These are phyloP conservation scores for Coffea humblotiana DNA, from an alignment of 305 asterid genomes.

Conservation along the genomic window DNA sequence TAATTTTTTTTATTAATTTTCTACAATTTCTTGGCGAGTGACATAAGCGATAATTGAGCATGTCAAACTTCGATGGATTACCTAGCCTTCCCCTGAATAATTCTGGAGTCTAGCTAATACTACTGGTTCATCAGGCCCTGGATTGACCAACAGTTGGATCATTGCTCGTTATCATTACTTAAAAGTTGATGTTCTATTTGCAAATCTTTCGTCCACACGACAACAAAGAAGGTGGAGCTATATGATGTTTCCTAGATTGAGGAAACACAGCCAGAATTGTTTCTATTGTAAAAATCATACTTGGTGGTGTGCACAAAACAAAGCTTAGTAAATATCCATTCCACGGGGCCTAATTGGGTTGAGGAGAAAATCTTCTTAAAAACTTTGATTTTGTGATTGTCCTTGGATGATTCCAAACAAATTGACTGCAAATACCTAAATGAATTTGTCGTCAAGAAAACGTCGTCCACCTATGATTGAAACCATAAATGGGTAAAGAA, in stretches of 20 bases:
- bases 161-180: not conserved
- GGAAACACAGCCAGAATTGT: not conserved
- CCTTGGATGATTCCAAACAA: not conserved
- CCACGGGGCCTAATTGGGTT: not conserved
- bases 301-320: not conserved
- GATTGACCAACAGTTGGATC: not conserved
- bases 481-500: slow-evolving; percentile 18
- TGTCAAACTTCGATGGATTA: not conserved
- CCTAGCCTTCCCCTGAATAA: too few relatives aligned
- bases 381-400: not conserved
- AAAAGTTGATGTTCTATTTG: not conserved
- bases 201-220: not conserved
- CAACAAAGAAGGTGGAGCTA: not conserved
- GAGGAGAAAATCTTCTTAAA: not conserved
- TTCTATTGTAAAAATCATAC: not conserved
- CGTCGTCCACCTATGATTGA: slow-evolving; percentile 10
- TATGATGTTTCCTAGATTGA: too few relatives aligned
- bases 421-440: not conserved
- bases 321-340: not conserved
- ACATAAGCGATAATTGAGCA: not conserved
- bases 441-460: slow-evolving; percentile 15
- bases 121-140: too few relatives aligned
- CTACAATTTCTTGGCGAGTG: not conserved
- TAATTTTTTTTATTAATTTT: not conserved
- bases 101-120: too few relatives aligned